Base-by-base conservation (phyloP, 2,329 filamentous ascomycete genomes). In the Stachybotrys chlorohalonatus region DNA sequence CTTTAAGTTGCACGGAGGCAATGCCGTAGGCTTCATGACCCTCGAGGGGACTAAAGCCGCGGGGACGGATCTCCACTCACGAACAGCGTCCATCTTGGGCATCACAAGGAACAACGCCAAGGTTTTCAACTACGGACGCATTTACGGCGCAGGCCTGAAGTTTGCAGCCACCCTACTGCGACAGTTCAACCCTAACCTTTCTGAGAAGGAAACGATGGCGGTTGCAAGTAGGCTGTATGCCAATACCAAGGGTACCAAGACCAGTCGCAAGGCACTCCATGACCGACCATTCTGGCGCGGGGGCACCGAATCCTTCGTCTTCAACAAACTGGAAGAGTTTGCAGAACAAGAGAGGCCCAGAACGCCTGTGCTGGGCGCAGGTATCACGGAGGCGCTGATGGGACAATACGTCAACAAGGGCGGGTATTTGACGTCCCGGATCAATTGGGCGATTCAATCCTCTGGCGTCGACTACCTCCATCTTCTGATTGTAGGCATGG, bases 381-480 rank as follows among this genome's bases (percentile, higher is more conserved):
- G 92, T 15, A 99, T 99, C 61, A 99, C 94, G 0, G 91, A 99
- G 73, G 94, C 95, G 0, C 75, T 99, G 17, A 95, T 95, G 86
- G 80, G 86, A 53, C 85, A 89, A 15, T 95, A 87, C 66, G 85
- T 99, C 63, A 89, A 82, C 70, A 94, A 90, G 66, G 91, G 92
- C 42, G 90, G 87, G 24, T 99, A 96, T 73, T 86, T 99, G 74
- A 96, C 94, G 1, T 95, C 89, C 16, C 86, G 95, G 39, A 97
- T 99, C 73, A 99, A 99, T 68, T 99, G 94, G 94, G 94, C 94
- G 3, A 97, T 99, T 62, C 94, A 99, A 66, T 96, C 92, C 1
- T 95, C 90, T 0, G 94, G 95, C 6, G 93, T 97, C 5, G 95
- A 99, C 70, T 99, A 99, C 69, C 81, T 99, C 2, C 94, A 99